phyloP scores from a whole-genome alignment of 1,284 basidiomycete genomes.

The Tilletia setariae region DNA sequence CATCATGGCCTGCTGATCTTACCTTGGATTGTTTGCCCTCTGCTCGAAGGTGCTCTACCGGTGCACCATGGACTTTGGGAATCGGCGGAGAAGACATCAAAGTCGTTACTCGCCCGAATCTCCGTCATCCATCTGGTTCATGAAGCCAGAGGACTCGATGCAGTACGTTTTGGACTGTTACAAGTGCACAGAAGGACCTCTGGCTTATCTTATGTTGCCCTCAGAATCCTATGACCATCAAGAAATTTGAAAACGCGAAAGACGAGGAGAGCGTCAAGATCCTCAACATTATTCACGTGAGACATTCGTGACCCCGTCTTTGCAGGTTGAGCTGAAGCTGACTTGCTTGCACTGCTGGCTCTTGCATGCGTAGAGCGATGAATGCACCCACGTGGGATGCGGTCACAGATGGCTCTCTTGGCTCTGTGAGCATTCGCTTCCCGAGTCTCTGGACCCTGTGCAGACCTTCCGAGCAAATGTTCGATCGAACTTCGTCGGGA shows the following conservation, averaged over 20 bases:
- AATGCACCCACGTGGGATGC: conserved; percentile 73
- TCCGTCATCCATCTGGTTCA: conserved; percentile 87
- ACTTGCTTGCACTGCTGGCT: conserved; percentile 58
- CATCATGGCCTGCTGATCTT: too few species aligned
- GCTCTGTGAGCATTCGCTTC: conserved; percentile 63
- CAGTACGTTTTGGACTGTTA: conserved; percentile 50
- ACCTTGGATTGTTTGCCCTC: neutral
- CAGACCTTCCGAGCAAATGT: conserved; percentile 73
- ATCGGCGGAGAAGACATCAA: conserved; percentile 69
- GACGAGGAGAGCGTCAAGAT: conserved; percentile 67
- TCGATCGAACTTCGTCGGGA: conserved; percentile 69
- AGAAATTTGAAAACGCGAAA: conserved; percentile 68
- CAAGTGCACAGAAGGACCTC: too few species aligned
- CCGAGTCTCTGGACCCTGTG: conserved; percentile 67
- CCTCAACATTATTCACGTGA: neutral
- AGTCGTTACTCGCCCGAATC: conserved; percentile 71
- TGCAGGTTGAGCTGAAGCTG: conserved; percentile 1
- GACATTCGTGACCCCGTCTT: conserved; percentile 8
- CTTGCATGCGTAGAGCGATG: conserved; percentile 79
- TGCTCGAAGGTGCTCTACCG: conserved; percentile 57
- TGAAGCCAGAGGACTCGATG: conserved; percentile 80
- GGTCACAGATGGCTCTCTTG: conserved; percentile 82
- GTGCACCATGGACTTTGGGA: conserved; percentile 67
- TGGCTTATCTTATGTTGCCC: neutral
- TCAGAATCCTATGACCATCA: conserved; percentile 68